Evolutionary conservation across 208 protist genomes (phyloP).

Genomic region (Acanthamoeba castellanii): DNA sequence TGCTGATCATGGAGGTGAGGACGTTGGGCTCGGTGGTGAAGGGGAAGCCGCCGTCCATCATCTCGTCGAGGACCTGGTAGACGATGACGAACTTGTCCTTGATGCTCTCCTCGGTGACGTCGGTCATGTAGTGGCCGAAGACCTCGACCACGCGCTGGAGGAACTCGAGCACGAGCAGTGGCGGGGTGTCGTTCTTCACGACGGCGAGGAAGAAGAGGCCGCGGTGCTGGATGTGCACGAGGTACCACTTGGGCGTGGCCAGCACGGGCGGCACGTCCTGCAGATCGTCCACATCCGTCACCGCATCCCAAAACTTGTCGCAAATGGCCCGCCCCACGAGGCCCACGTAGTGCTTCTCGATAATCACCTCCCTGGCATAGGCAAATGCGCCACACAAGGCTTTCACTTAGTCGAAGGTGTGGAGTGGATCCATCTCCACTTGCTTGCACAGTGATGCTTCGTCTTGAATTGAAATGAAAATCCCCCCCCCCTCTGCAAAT

Average conservation of each 20-base stretch:
- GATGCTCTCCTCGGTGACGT: slow-evolving; percentile 77
- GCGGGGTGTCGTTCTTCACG: slow-evolving; percentile 73
- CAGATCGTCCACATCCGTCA: slow-evolving; percentile 65
- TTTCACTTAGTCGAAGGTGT: too few species aligned
- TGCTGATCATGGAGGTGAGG: slow-evolving; percentile 87
- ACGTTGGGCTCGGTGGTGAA: slow-evolving; percentile 91
- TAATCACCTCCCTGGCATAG: slow-evolving; percentile 85
- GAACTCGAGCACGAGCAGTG: slow-evolving; percentile 88
- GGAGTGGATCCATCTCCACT: too few species aligned
- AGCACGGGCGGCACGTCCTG: slow-evolving; percentile 75
- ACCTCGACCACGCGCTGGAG: slow-evolving; percentile 87
- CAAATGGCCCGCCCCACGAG: slow-evolving; percentile 81
- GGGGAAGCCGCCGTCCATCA: slow-evolving; percentile 92
- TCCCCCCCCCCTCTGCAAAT: too few species aligned
- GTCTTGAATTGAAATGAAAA: too few species aligned
- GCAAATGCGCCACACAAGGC: too few species aligned
- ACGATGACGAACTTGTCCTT: slow-evolving; percentile 88
- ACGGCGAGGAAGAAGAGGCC: slow-evolving; percentile 80
- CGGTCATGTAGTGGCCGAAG: slow-evolving; percentile 87
- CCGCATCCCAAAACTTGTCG: slow-evolving; percentile 84
- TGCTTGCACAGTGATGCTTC: too few species aligned
- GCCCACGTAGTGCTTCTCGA: slow-evolving; percentile 85
- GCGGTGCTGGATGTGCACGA: slow-evolving; percentile 78
- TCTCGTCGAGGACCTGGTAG: slow-evolving; percentile 89
- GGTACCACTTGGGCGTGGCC: slow-evolving; percentile 79